phyloP scores from a whole-genome alignment of 805 yeast genomes.

The Diddensiella caesifluorescens region DNA sequence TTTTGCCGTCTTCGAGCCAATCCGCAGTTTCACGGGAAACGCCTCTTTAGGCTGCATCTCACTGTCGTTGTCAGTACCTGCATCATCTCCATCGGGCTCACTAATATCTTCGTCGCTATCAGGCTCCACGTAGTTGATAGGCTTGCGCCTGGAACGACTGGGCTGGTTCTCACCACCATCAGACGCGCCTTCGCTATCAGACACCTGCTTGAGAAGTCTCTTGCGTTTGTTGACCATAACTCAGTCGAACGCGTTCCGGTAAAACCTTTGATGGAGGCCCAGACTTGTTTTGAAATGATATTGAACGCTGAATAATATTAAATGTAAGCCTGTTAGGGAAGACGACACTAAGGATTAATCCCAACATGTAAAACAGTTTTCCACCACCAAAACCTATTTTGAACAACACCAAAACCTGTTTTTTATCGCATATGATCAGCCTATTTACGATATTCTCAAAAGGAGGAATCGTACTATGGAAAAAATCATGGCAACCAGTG shows the following conservation, averaged over 20 bases:
- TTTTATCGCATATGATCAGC: no score
- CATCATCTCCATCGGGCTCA: conserved; percentile 3
- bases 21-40: conserved; percentile 19
- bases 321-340: no score
- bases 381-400: no score
- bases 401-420: no score
- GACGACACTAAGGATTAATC: no score
- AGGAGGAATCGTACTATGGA: conserved; percentile 50
- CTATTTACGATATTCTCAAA: conserved; percentile 40
- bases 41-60: conserved; percentile 4
- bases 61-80: conserved; percentile 5
- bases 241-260: no score
- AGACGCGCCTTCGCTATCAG: conserved; percentile 2
- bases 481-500: conserved; percentile 38
- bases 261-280: no score
- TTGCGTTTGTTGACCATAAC: conserved; percentile 1
- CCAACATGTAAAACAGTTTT: no score
- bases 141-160: conserved; percentile 6
- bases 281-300: no score
- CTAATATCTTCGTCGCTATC: conserved; percentile 11
- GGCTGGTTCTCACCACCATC: conserved; percentile 4
- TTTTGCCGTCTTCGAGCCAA: conserved; percentile 10
- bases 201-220: background rate
- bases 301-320: no score
- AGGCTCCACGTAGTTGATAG: conserved; percentile 14